Percentiles rank a stretch among this genome's conserved stretches.
Evolutionary conservation across 805 yeast genomes (phyloP).

Genomic region (Clavispora vitiphila): DNA sequence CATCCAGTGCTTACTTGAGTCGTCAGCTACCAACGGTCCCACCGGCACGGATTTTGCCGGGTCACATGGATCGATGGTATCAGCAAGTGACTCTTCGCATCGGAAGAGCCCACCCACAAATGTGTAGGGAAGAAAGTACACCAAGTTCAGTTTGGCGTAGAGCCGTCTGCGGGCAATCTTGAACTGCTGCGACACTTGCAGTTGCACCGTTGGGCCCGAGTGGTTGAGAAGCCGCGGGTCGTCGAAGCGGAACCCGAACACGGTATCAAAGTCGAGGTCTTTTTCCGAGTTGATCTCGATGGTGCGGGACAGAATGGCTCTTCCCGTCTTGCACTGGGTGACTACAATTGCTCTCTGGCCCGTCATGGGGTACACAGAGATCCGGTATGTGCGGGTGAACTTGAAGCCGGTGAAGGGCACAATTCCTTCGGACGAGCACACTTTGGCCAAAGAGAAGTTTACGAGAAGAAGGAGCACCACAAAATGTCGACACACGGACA

Average conservation of each 20-base stretch:
- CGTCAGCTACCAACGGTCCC: conserved; percentile 57
- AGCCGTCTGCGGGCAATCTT: conserved; percentile 53
- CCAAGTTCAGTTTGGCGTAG: conserved; percentile 41
- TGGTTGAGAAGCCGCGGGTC: neutral
- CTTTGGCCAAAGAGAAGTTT: conserved; percentile 2
- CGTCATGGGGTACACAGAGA: conserved; percentile 6
- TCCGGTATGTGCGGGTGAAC: conserved; percentile 9
- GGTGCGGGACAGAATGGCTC: neutral
- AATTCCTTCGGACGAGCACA: conserved; percentile 9
- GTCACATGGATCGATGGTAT: conserved; percentile 24
- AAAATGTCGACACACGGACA: neutral
- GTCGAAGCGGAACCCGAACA: conserved; percentile 2
- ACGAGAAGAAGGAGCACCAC: neutral
- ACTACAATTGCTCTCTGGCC: conserved; percentile 8
- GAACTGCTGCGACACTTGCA: conserved; percentile 19
- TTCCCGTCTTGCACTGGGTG: conserved; percentile 12
- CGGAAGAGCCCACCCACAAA: conserved; percentile 63
- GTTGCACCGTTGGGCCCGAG: neutral
- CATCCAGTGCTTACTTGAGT: conserved; percentile 45
- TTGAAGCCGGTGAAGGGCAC: conserved; percentile 12
- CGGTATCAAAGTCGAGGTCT: conserved; percentile 7
- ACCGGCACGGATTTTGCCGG: conserved; percentile 33
- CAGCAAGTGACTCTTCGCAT: conserved; percentile 22
- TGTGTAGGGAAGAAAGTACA: conserved; percentile 49
- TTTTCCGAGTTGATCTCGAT: conserved; percentile 1